phyloP scores from a whole-genome alignment of 2,329 filamentous ascomycete species.

The Rhynchosporium graminicola region DNA sequence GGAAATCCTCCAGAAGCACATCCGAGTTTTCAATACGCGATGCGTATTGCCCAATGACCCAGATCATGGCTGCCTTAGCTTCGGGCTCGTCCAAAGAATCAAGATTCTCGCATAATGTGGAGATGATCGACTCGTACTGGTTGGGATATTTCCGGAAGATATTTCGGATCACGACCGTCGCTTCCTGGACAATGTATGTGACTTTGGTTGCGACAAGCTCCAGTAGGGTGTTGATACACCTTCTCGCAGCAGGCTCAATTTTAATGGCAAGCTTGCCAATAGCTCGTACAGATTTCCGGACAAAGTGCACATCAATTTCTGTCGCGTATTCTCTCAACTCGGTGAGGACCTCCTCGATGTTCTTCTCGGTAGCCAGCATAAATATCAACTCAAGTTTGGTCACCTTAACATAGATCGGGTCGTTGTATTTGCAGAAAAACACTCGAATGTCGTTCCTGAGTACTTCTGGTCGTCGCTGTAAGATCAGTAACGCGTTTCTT shows the following conservation, averaged over 20 bases:
- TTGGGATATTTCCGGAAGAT: constrained; percentile 99
- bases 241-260: constrained; percentile 87
- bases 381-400: constrained; percentile 98
- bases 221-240: constrained; percentile 89
- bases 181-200: constrained; percentile 98
- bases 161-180: constrained; percentile 96
- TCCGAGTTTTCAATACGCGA: constrained; percentile 97
- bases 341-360: constrained; percentile 92
- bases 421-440: constrained; percentile 99
- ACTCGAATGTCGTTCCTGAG: constrained; percentile 95
- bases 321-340: constrained; percentile 96
- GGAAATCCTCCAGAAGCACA: constrained; percentile 87
- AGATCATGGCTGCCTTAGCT: constrained; percentile 97
- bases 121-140: constrained; percentile 97
- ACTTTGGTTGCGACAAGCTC: constrained; percentile 97
- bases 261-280: constrained; percentile 99
- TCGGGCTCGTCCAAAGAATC: constrained; percentile 97
- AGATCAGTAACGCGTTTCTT: constrained; percentile 87
- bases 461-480: constrained; percentile 91
- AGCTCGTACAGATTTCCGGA: constrained; percentile 93
- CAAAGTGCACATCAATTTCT: constrained; percentile 98
- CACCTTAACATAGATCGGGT: constrained; percentile 98
- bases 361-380: constrained; percentile 94
- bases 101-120: constrained; percentile 90
- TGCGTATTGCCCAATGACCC: constrained; percentile 98